These are phyloP conservation scores for Cryptosporidium andersoni DNA, from an alignment of 169 alveolate species.

Conservation along the genomic window DNA sequence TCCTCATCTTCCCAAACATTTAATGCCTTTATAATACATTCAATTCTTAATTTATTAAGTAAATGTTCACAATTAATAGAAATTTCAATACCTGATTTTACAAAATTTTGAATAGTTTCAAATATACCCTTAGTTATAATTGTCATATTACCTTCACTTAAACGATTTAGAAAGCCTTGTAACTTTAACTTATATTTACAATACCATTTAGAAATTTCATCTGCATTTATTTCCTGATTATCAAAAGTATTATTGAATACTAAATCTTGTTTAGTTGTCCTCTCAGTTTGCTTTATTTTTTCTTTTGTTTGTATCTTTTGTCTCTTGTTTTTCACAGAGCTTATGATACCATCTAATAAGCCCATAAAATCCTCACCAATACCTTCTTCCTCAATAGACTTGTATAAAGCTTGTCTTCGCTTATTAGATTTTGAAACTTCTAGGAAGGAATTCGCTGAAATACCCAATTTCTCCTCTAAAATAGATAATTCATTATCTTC, in stretches of 20 bases:
- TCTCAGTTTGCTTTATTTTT: background rate
- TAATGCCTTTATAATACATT: background rate
- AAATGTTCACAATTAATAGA: background rate
- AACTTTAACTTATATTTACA: background rate
- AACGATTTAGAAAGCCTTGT: slow-evolving; percentile 57
- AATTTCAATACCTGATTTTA: too few relatives aligned
- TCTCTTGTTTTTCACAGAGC: background rate
- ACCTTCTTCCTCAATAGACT: slow-evolving; percentile 49
- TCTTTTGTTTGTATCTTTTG: background rate
- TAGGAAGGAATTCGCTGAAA: too few relatives aligned
- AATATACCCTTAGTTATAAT: slow-evolving; percentile 13
- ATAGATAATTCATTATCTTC: slow-evolving; percentile 1
- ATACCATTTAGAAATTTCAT: background rate
- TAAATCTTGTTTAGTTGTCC: background rate
- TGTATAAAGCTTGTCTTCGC: slow-evolving; percentile 9
- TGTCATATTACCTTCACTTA: slow-evolving; percentile 69
- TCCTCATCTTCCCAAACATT: background rate
- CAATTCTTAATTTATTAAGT: background rate
- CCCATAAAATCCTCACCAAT: slow-evolving; percentile 54
- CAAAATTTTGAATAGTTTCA: background rate
- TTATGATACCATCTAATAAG: slow-evolving; percentile 25
- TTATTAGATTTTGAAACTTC: background rate
- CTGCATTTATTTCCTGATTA: background rate
- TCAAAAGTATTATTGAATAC: background rate
- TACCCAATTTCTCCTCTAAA: slow-evolving; percentile 43